phyloP scores from a whole-genome alignment of 805 yeast species.

The Wickerhamiella cacticola region DNA sequence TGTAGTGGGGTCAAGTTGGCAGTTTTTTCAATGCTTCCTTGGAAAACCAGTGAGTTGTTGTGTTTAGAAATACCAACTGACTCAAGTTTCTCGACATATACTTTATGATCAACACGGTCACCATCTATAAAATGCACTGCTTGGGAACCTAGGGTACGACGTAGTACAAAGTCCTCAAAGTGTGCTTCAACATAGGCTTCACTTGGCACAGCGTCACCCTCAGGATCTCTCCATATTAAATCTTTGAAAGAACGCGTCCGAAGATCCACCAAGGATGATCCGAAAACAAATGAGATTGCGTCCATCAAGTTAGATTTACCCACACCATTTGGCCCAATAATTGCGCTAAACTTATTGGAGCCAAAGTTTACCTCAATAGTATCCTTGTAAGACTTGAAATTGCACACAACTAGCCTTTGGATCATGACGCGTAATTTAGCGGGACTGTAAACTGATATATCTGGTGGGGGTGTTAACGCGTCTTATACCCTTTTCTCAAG shows the following conservation, averaged over 20 bases:
- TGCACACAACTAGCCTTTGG: slow-evolving; percentile 61
- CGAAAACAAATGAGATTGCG: slow-evolving; percentile 89
- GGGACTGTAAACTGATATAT: background rate
- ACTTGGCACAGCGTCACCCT: slow-evolving; percentile 3
- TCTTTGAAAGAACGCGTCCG: slow-evolving; percentile 66
- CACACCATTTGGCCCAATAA: slow-evolving; percentile 97
- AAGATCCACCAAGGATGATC: slow-evolving; percentile 61
- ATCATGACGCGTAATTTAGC: slow-evolving; percentile 40
- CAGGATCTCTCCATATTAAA: slow-evolving; percentile 61
- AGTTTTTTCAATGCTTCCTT: slow-evolving; percentile 90
- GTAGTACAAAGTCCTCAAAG: background rate
- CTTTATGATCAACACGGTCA: slow-evolving; percentile 21
- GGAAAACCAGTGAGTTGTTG: slow-evolving; percentile 83
- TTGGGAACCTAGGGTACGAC: slow-evolving; percentile 1
- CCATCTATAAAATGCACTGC: slow-evolving; percentile 15
- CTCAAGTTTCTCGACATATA: slow-evolving; percentile 55
- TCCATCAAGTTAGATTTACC: slow-evolving; percentile 98
- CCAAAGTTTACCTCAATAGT: slow-evolving; percentile 71
- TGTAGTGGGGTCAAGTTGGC: slow-evolving; percentile 78
- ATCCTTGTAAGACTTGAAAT: slow-evolving; percentile 88
- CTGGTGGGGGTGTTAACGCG: background rate
- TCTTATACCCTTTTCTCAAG: too few species aligned
- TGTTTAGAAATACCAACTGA: slow-evolving; percentile 19
- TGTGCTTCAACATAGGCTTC: slow-evolving; percentile 14
- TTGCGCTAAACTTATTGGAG: slow-evolving; percentile 60